Base-by-base conservation (phyloP, 495 filamentous ascomycete species). In the Penicillium cinerascens region DNA sequence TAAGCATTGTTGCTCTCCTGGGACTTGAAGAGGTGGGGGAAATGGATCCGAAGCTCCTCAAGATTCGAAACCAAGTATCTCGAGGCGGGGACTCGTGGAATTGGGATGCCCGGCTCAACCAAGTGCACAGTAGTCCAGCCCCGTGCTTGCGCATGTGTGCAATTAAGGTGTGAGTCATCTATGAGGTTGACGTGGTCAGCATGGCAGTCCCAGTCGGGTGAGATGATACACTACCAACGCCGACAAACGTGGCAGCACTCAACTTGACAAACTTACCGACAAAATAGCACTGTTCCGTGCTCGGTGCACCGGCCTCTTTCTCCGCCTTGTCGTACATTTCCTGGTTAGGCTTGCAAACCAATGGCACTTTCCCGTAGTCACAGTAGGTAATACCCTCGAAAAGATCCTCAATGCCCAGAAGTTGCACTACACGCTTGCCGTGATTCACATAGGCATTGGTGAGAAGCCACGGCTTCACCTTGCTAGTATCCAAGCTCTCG, bases 391-490 rank as follows among this genome's bases (percentile, higher is more conserved):
- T 77, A 0, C 92, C 92, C 58, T 95, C 92, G 66, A 97, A 97
- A 22, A 90, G 69, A 68, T 95, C 90, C 11, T 95, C 90, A 17
- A 97, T 69, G 23, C 80, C 85, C 3, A 99, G 75, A 23, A 99
- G 66, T 55, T 78, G 82, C 15, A 97, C 80, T 7, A 99, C 93
- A 17, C 91, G 72, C 55, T 80, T 83, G 6, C 81, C 95, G 61
- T 99, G 95, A 39, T 76, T 97, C 56, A 95, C 71, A 62, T 97
- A 95, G 36, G 95, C 95, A 63, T 99, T 99, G 0, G 95, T 99
- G 52, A 99, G 83, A 3, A 99, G 80, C 95, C 95, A 97, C 17
- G 88, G 72, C 63, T 85, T 88, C 56, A 96, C 88, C 61, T 93
- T 96, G 43, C 49, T 76, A 44, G 59, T 81, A 69, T 96, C 89